A percentile compares a stretch with the other conserved stretches of the same genome.
phyloP scores from a whole-genome alignment of 192 early-diverging fungal genomes.

The Glomus cerebriforme region DNA sequence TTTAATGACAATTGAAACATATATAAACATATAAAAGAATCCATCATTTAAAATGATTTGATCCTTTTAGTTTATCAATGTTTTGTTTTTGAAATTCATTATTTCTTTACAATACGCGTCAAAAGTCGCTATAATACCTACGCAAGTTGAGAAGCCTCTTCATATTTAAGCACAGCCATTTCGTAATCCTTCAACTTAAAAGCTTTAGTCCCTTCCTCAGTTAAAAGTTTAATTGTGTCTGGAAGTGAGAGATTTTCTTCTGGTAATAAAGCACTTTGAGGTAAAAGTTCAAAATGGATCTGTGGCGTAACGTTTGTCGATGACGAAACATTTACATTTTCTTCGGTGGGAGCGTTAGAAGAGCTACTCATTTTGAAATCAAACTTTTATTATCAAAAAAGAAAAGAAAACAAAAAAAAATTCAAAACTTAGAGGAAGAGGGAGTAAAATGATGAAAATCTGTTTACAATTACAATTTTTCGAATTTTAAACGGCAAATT shows the following conservation, averaged over 20 bases:
- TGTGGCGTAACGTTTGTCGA: not conserved
- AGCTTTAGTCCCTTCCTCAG: constrained; percentile 67
- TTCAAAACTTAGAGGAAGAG: too few relatives aligned
- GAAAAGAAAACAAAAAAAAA: too few relatives aligned
- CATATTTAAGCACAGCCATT: constrained; percentile 63
- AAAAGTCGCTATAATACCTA: constrained; percentile 38
- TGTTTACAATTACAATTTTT: too few relatives aligned
- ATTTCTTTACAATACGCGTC: not conserved
- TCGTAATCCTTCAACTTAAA: constrained; percentile 67
- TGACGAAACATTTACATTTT: not conserved
- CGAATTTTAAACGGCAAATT: too few relatives aligned
- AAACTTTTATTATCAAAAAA: too few relatives aligned
- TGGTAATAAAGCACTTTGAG: not conserved
- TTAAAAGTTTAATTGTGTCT: constrained; percentile 35
- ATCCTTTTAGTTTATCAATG: not conserved
- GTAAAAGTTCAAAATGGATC: not conserved
- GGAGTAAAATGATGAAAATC: too few relatives aligned
- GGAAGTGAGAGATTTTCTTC: not conserved
- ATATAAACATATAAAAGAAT: too few relatives aligned
- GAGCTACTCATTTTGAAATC: too few relatives aligned
- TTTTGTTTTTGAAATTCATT: not conserved
- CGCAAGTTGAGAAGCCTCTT: constrained; percentile 68
- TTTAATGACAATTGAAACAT: not conserved
- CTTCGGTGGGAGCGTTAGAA: not conserved
- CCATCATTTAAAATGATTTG: not conserved